Conservation (phyloP, 2,329 filamentous ascomycete species). For the Hymenoscyphus fraxineus region DNA sequence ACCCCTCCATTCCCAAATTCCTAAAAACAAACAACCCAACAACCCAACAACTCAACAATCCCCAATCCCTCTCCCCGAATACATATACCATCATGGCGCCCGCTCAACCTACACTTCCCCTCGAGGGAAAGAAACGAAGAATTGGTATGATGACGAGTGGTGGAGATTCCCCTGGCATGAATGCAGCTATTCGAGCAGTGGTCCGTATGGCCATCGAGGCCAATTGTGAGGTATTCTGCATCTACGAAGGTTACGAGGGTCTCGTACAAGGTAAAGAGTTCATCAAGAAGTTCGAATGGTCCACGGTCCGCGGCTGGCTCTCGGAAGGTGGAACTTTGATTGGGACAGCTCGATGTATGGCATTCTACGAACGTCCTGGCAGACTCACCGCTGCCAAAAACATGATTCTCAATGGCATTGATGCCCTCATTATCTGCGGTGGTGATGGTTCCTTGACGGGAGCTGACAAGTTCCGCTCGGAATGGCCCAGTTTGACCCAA, state of each 20-base stretch:
- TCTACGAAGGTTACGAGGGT: slow-evolving; percentile 95
- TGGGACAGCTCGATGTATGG: slow-evolving; percentile 88
- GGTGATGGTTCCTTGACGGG: slow-evolving; percentile 95
- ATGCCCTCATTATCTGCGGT: slow-evolving; percentile 93
- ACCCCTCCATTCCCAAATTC: background rate
- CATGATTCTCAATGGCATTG: slow-evolving; percentile 87
- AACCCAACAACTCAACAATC: slow-evolving; percentile 7
- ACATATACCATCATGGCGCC: slow-evolving; percentile 24
- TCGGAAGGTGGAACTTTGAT: slow-evolving; percentile 94
- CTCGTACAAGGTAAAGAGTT: slow-evolving; percentile 84
- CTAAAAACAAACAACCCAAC: background rate
- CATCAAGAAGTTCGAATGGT: slow-evolving; percentile 85
- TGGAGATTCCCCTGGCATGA: slow-evolving; percentile 74
- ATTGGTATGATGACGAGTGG: slow-evolving; percentile 73
- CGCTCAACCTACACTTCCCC: slow-evolving; percentile 25
- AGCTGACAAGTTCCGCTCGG: slow-evolving; percentile 85
- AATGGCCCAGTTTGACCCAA: slow-evolving; percentile 84
- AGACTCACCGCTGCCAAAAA: slow-evolving; percentile 87
- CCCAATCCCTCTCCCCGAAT: background rate
- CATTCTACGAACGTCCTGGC: slow-evolving; percentile 84
- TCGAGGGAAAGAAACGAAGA: slow-evolving; percentile 31
- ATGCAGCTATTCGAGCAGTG: slow-evolving; percentile 67
- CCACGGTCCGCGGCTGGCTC: slow-evolving; percentile 90
- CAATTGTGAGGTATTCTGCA: slow-evolving; percentile 72
- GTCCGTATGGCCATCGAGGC: slow-evolving; percentile 88